Base-by-base conservation (phyloP, 306 rosid species). In the Cicer pinnatifidum region DNA sequence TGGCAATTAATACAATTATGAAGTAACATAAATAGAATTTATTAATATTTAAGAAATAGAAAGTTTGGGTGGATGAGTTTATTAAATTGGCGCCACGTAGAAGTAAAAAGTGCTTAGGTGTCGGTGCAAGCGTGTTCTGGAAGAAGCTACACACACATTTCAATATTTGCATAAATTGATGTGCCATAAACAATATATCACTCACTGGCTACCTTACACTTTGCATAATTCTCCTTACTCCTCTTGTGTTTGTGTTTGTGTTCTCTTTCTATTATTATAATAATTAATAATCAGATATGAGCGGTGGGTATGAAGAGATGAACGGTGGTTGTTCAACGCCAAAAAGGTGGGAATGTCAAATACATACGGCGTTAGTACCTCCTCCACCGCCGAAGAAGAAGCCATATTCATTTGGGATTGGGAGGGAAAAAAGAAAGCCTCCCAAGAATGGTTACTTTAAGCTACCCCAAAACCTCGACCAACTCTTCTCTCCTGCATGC, bases 371-470 rank as follows among this genome's bases (percentile, higher is more conserved):
- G 44, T 38, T 59, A 74, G 84, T 19, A 50, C 90, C 96, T 0
- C 91, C 91, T 6, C 91, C 93, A 0, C 83, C 92, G 1, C 90
- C 91, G 0, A 92, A 67, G 85, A 92, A 92, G 86, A 92, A 86
- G 75, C 78, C 86, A 1, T 67, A 70, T 58, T 70, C 69, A 0
- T 23, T 11, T 35, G 75, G 67, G 13, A 78, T 11, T 35, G 75
- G 69, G 13, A 78, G 71, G 13, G 75, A 59, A 82, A 84, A 72
- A 76, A 48, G 72, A 43, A 78, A 20, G 0, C 40, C 61, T 1
- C 90, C 93, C 0, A 79, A 79, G 63, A 81, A 79, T 16, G 97
- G 91, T 0, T 89, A 85, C 50, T 91, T 91, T 52, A 63, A 82
- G 2, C 80, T 89, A 0, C 91, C 91, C 8, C 87, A 51, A 15